Evolutionary conservation across 169 alveolate species (phyloP).

Genomic region (Pseudocohnilembus persalinus): DNA sequence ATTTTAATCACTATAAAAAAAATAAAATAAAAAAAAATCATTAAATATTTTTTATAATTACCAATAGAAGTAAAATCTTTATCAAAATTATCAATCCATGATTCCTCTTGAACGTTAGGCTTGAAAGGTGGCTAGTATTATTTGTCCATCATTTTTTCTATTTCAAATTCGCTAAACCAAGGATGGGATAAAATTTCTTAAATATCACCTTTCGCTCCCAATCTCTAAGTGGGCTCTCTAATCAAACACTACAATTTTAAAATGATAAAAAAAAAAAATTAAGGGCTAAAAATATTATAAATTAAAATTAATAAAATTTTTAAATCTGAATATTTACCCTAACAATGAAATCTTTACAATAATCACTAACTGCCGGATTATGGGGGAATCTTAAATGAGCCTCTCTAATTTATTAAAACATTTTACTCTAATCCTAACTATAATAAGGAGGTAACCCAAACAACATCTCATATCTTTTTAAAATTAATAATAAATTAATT

Average conservation of each 20-base stretch:
- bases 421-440: conserved; percentile 58
- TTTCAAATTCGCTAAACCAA: conserved; percentile 34
- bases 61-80: conserved; percentile 44
- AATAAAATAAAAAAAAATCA: not conserved
- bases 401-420: conserved; percentile 66
- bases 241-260: conserved; percentile 11
- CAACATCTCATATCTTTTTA: conserved; percentile 63
- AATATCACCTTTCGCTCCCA: conserved; percentile 39
- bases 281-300: too few species aligned
- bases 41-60: not conserved
- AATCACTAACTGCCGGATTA: conserved; percentile 43
- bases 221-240: conserved; percentile 35
- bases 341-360: conserved; percentile 51
- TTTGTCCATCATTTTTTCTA: not conserved
- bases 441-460: conserved; percentile 77
- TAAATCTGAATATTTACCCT: conserved; percentile 19
- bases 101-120: conserved; percentile 45
- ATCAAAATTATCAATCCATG: conserved; percentile 50
- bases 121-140: conserved; percentile 28
- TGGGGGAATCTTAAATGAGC: conserved; percentile 71
- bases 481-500: not conserved
- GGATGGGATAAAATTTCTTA: conserved; percentile 41
- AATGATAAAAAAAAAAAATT: not conserved
- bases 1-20: not conserved
- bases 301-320: not conserved